Evolutionary conservation across 805 yeast genomes (phyloP), one percentile per base, ranked within the genome.

Genomic region (Kodamaea nitidulidarum): DNA sequence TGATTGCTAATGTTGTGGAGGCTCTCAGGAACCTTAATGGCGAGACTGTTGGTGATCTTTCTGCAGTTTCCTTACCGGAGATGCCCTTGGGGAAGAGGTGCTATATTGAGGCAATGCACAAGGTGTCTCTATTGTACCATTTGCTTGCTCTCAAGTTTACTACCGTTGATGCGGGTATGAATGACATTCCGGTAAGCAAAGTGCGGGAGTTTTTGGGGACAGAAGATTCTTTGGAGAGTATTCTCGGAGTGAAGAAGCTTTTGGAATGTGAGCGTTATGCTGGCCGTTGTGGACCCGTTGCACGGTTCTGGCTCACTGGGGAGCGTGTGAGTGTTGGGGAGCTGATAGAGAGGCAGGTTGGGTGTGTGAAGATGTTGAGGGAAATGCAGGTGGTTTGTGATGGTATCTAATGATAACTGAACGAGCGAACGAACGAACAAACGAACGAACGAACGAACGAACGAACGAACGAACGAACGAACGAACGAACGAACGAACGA

Each of bases 1-100:
- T 50, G 30, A 44, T 58, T 15, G 45, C 54, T 8, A 30, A 50
- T 12, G 46, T 58, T 24, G 46, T 51, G 32, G 51, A 55, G 14
- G 15, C 29, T 7, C 28, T 39, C 25, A 36, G 22, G 7, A 24
- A 28, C 6, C 15, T 51, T 5, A 42, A 39, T 35, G 33, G 11
- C 17, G 24, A 16, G 8, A 30, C 12, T 9, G 4, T 29, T 5
- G n/a, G 16, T 12, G 26, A 17, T 16, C n/a, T 16, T 35, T 7
- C 8, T 14, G 21, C 4, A 11, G 32, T n/a, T 11, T 17, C 26
- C n/a, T 12, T 34, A 9, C 7, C n/a, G 12, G 27, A 27, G 15
- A 16, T 17, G 32, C 32, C 35, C 4, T 4, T 11, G 6, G 59
- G 60, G 1, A 56, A 56, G 39, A 14, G 28, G n/a, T 18, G 37